These are phyloP conservation scores for Monosporascus sp. DNA, from an alignment of 2,329 filamentous ascomycete genomes.

Conservation along the genomic window DNA sequence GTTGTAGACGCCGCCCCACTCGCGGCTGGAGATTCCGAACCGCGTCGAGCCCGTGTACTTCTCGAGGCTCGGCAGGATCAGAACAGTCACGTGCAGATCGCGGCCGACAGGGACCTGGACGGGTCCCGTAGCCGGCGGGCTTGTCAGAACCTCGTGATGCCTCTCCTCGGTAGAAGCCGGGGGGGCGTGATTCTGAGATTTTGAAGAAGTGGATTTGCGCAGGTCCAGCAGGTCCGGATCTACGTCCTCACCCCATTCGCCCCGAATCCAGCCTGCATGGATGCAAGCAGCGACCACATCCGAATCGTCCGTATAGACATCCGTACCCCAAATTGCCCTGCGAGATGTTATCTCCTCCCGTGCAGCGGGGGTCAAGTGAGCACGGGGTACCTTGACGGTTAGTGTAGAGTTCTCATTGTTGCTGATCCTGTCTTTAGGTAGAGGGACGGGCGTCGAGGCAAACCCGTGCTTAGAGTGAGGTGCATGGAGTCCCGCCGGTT, in stretches of 20 bases:
- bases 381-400: slow-evolving; percentile 78
- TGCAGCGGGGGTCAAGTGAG: slow-evolving; percentile 64
- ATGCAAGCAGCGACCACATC: slow-evolving; percentile 90
- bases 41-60: slow-evolving; percentile 71
- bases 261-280: slow-evolving; percentile 86
- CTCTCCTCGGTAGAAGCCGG: slow-evolving; percentile 20
- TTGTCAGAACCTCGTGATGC: slow-evolving; percentile 38
- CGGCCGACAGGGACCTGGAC: slow-evolving; percentile 60
- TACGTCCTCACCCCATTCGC: slow-evolving; percentile 77
- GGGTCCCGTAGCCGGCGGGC: slow-evolving; percentile 56
- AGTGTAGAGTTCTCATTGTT: slow-evolving; percentile 84
- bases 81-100: slow-evolving; percentile 80
- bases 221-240: slow-evolving; percentile 63
- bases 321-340: slow-evolving; percentile 84
- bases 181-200: slow-evolving; percentile 25
- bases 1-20: slow-evolving; percentile 59
- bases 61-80: slow-evolving; percentile 75
- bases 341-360: slow-evolving; percentile 80
- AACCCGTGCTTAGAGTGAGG: slow-evolving; percentile 38
- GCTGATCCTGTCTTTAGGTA: slow-evolving; percentile 68
- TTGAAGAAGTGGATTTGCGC: slow-evolving; percentile 33
- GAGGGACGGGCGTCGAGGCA: slow-evolving; percentile 58
- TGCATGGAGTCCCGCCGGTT: slow-evolving; percentile 42
- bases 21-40: slow-evolving; percentile 76
- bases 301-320: slow-evolving; percentile 93